These are phyloP conservation scores for Lenzites betulinus DNA, from an alignment of 768 basidiomycete species.

Conservation along the genomic window DNA sequence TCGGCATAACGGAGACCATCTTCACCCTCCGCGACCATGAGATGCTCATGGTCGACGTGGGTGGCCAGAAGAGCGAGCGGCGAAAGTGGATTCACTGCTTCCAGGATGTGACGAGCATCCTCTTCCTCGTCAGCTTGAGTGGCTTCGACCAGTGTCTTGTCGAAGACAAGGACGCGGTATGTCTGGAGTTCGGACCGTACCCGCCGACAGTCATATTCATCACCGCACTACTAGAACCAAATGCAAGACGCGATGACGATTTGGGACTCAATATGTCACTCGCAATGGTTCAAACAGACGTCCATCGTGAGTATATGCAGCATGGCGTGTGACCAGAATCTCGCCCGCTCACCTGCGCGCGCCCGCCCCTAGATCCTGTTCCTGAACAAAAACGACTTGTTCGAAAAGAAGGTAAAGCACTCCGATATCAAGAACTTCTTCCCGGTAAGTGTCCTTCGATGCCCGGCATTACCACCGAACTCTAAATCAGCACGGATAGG, in stretches of 20 bases:
- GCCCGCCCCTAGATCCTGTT: slow-evolving; percentile 76
- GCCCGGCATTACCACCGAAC: neutral
- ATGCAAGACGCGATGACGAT: slow-evolving; percentile 99
- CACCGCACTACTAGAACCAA: slow-evolving; percentile 66
- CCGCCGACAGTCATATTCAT: neutral
- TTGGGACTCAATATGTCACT: slow-evolving; percentile 98
- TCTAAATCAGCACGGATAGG: slow-evolving; percentile 43
- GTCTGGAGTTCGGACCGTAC: slow-evolving; percentile 33
- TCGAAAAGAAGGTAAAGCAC: slow-evolving; percentile 75
- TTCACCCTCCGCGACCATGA: slow-evolving; percentile 79
- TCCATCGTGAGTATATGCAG: slow-evolving; percentile 68
- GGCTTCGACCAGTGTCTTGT: slow-evolving; percentile 95
- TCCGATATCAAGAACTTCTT: slow-evolving; percentile 91
- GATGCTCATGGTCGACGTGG: slow-evolving; percentile 92
- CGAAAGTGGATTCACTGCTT: slow-evolving; percentile 96
- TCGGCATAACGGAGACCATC: slow-evolving; percentile 87
- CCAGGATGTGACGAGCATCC: slow-evolving; percentile 90
- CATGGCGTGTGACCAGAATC: too few relatives aligned
- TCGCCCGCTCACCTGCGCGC: neutral
- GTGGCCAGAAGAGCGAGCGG: slow-evolving; percentile 91
- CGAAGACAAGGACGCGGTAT: slow-evolving; percentile 86
- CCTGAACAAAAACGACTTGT: slow-evolving; percentile 95
- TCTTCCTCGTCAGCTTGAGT: slow-evolving; percentile 89
- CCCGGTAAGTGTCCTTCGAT: slow-evolving; percentile 52
- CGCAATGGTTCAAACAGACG: slow-evolving; percentile 94